Evolutionary conservation across 2,329 filamentous ascomycete genomes (phyloP).

Genomic region (Botrytis cinerea): DNA sequence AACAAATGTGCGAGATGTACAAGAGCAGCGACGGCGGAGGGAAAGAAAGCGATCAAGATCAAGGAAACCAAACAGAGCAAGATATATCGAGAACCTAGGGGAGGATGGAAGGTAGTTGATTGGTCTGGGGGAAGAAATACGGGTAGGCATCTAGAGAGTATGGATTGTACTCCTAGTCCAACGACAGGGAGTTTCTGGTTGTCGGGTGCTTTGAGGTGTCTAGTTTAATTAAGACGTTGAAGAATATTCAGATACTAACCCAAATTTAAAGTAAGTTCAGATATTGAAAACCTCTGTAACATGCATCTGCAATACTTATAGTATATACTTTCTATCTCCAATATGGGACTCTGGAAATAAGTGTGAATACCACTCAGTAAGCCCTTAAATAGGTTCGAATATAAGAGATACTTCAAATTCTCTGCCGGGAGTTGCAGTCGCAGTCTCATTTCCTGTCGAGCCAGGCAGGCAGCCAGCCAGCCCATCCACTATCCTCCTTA

Average conservation of each 20-base stretch:
- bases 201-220: background rate
- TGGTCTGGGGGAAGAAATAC: background rate
- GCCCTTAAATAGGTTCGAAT: background rate
- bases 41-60: background rate
- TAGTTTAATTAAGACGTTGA: background rate
- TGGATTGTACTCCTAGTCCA: background rate
- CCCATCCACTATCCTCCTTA: background rate
- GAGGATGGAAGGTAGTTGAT: background rate
- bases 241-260: too few species aligned
- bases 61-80: background rate
- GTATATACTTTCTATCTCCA: background rate
- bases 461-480: too few species aligned
- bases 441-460: too few species aligned
- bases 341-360: background rate
- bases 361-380: background rate
- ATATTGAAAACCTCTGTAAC: too few species aligned
- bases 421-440: too few species aligned
- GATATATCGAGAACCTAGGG: background rate
- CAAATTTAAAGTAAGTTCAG: background rate
- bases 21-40: background rate
- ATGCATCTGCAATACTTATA: background rate
- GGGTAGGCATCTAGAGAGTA: background rate
- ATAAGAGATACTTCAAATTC: background rate
- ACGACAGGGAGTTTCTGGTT: background rate
- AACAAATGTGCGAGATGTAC: background rate